Percentiles rank a stretch among this genome's conserved stretches.
phyloP scores from a whole-genome alignment of 805 yeast genomes.

The Sugiyamaella chiloensis region DNA sequence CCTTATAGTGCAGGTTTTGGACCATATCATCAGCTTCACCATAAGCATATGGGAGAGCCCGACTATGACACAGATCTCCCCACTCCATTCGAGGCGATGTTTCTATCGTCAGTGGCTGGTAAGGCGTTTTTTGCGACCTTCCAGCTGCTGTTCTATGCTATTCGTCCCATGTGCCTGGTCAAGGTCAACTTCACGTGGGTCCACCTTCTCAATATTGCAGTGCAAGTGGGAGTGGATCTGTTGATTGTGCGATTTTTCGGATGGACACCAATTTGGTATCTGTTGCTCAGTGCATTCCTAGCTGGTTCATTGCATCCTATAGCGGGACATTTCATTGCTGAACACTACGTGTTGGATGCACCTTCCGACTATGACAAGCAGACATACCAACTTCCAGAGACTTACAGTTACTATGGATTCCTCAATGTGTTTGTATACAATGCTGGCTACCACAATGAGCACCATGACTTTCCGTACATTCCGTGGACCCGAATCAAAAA shows the following conservation, averaged over 20 bases:
- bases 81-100: slow-evolving; percentile 67
- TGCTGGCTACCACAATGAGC: slow-evolving; percentile 92
- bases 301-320: slow-evolving; percentile 93
- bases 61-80: slow-evolving; percentile 85
- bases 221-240: slow-evolving; percentile 58
- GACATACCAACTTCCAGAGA: slow-evolving; percentile 52
- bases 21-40: slow-evolving; percentile 90
- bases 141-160: slow-evolving; percentile 84
- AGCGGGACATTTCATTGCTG: slow-evolving; percentile 96
- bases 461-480: slow-evolving; percentile 90
- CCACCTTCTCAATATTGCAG: slow-evolving; percentile 63
- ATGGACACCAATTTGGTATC: slow-evolving; percentile 57
- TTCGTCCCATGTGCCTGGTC: slow-evolving; percentile 85
- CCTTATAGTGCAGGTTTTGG: slow-evolving; percentile 87
- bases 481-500: slow-evolving; percentile 82
- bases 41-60: slow-evolving; percentile 84
- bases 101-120: slow-evolving; percentile 75
- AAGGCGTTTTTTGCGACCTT: slow-evolving; percentile 88
- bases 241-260: slow-evolving; percentile 63
- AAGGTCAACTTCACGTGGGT: slow-evolving; percentile 69
- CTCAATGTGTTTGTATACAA: slow-evolving; percentile 82
- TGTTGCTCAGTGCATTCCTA: slow-evolving; percentile 71
- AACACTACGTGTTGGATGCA: slow-evolving; percentile 75
- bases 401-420: slow-evolving; percentile 83
- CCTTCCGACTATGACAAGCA: slow-evolving; percentile 38